phyloP scores from a whole-genome alignment of 2,329 filamentous ascomycete genomes.

The Orbilia brochopaga region DNA sequence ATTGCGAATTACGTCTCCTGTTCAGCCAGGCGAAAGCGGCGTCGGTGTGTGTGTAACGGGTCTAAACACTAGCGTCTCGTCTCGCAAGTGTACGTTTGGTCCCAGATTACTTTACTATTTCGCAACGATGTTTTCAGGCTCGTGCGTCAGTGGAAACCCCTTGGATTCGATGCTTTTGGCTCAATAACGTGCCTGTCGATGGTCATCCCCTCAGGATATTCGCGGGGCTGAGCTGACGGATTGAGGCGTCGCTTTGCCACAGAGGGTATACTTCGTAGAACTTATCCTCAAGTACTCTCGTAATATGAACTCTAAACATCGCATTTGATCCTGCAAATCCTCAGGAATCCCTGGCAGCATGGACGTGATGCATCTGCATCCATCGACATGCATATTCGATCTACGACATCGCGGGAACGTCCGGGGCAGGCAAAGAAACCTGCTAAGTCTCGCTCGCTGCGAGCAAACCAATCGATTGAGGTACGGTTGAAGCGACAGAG shows the following conservation, averaged over 20 bases:
- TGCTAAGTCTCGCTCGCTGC: no score
- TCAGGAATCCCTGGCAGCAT: not conserved
- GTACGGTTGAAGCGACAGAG: no score
- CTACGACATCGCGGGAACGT: not conserved
- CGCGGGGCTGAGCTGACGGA: not conserved
- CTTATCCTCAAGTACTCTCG: not conserved
- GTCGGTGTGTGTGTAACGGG: not conserved
- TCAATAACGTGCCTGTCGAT: not conserved
- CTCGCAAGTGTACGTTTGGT: not conserved
- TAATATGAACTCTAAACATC: not conserved
- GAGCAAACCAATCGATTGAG: not conserved
- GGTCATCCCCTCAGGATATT: not conserved
- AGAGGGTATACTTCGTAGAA: not conserved
- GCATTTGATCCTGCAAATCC: not conserved
- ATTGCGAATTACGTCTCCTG: not conserved
- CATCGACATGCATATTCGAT: not conserved
- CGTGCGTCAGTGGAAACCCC: not conserved
- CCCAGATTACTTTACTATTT: not conserved
- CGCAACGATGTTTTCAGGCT: constrained; percentile 1
- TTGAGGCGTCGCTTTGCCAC: not conserved
- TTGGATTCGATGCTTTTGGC: not conserved
- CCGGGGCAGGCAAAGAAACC: no score
- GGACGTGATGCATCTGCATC: not conserved
- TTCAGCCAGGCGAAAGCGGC: not conserved
- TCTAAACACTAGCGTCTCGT: not conserved